Evolutionary conservation across 1,284 basidiomycete genomes (phyloP), one percentile per base, ranked within the genome.

Genomic region (Cerioporus squamosus): DNA sequence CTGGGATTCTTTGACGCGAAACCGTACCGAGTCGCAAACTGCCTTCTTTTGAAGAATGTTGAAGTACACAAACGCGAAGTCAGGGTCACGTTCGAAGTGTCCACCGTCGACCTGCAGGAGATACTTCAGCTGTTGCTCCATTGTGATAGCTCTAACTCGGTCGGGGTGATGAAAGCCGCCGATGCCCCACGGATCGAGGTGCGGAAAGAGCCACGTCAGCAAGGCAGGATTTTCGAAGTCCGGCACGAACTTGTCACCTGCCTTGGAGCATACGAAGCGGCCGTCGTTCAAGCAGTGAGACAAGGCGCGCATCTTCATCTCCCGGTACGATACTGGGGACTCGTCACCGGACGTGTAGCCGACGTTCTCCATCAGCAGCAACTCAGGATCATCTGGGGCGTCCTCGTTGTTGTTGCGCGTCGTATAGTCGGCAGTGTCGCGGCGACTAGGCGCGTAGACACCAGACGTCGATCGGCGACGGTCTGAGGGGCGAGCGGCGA

Each of bases 221-320:
- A 66, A 14, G 0, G 23, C 33, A 0, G 60, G 51, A 31, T 60
- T 56, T 14, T 64, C n/a, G 26, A 56, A 52, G 18, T 66, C 63
- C 1, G 54, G 40, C 0, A 66, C 36, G 10, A 60, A 57, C 0
- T 53, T 7, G 5, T 14, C 22, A 1, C 63, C 60, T 9, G 57
- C 48, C 7, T 46, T 47, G 2, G 59, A 57, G 7, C 33, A 17
- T 0, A 66, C 5, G 39, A 64, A 64, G 1, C n/a, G 1, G 0
- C 62, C 50, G 0, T 31, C 6, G 1, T 44, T 53, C 1, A 62
- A 14, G 31, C 55, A 59, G 29, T 59, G 52, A 0, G 50, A 23
- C 0, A 66, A 14, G 3, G 57, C 61, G 2, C 7, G 31, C 22
- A 55, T 14, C 12, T 55, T 57, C 62, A 66, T 64, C 1, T 33